These are phyloP conservation scores for Torulaspora microellipsoides DNA, from an alignment of 805 yeast genomes.

Conservation along the genomic window DNA sequence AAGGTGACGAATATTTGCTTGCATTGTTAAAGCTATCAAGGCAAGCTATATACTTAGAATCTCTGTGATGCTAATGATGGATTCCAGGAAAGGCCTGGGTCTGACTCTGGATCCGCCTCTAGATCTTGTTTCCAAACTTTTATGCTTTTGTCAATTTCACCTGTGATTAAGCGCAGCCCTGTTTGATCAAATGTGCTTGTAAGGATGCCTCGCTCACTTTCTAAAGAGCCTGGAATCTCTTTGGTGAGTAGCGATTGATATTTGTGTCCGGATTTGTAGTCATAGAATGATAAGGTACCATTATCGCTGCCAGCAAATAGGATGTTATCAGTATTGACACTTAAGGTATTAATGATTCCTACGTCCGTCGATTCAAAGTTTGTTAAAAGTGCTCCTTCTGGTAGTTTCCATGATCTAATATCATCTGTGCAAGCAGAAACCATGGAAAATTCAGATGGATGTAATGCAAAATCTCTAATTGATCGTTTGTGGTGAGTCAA, in stretches of 20 bases:
- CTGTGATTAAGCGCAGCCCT: slow-evolving; percentile 76
- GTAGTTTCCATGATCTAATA: slow-evolving; percentile 77
- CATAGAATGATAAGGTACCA: slow-evolving; percentile 73
- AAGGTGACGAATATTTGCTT: too few species aligned
- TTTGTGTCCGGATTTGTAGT: slow-evolving; percentile 66
- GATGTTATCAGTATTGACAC: slow-evolving; percentile 56
- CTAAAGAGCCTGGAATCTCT: slow-evolving; percentile 66
- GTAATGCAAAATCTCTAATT: slow-evolving; percentile 66
- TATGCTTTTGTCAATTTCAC: slow-evolving; percentile 86
- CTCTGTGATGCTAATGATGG: slow-evolving; percentile 29
- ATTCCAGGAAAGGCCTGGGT: slow-evolving; percentile 34
- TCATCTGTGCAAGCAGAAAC: slow-evolving; percentile 79
- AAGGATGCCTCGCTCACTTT: slow-evolving; percentile 62
- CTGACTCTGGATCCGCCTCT: slow-evolving; percentile 27
- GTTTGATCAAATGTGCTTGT: slow-evolving; percentile 72
- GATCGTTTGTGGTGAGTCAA: slow-evolving; percentile 83
- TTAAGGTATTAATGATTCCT: slow-evolving; percentile 61
- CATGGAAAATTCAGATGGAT: slow-evolving; percentile 68
- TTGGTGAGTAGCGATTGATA: slow-evolving; percentile 51
- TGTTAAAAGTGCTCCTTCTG: slow-evolving; percentile 69
- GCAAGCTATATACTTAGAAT: slow-evolving; percentile 13
- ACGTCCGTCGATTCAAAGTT: slow-evolving; percentile 38
- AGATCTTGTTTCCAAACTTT: slow-evolving; percentile 61
- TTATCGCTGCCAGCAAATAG: slow-evolving; percentile 81
- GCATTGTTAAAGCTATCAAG: too few species aligned